phyloP scores from a whole-genome alignment of 495 filamentous ascomycete species.

The Xanthoparmelia taractica region DNA sequence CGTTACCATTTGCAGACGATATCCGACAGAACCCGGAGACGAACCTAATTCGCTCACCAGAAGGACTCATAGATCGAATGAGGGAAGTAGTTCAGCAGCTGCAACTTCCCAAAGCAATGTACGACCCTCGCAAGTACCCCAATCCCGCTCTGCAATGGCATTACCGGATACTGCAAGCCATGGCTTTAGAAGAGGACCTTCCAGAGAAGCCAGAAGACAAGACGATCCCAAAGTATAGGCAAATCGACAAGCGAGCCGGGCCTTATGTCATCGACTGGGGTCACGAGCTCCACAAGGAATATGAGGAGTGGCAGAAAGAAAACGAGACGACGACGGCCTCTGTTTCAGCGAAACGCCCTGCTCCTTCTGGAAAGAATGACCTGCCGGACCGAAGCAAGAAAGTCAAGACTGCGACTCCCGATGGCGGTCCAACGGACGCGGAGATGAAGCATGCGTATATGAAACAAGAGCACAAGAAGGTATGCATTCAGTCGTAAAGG shows the following conservation, averaged over 20 bases:
- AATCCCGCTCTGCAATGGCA: conserved; percentile 98
- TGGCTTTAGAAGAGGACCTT: conserved; percentile 86
- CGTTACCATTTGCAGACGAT: conserved; percentile 87
- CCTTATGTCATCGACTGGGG: conserved; percentile 71
- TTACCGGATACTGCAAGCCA: conserved; percentile 86
- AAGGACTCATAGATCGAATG: conserved; percentile 73
- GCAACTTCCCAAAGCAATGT: conserved; percentile 78
- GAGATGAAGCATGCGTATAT: conserved; percentile 56
- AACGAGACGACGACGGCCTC: conserved; percentile 30
- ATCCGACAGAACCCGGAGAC: conserved; percentile 64
- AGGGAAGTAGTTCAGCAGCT: conserved; percentile 71
- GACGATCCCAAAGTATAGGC: conserved; percentile 71
- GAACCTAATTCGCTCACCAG: conserved; percentile 50
- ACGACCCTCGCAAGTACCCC: conserved; percentile 79
- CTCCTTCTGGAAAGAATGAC: conserved; percentile 36
- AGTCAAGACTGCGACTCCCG: conserved; percentile 37
- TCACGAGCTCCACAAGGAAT: conserved; percentile 51
- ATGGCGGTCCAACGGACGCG: conserved; percentile 39
- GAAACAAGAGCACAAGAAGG: conserved; percentile 56
- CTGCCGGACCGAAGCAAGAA: conserved; percentile 36
- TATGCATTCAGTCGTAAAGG: conserved; percentile 15
- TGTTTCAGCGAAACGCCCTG: conserved; percentile 41
- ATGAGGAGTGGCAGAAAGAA: conserved; percentile 37
- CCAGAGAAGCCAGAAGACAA: conserved; percentile 75
- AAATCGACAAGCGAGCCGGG: conserved; percentile 83